Base-by-base conservation (phyloP, 2,329 filamentous ascomycete genomes). In the Hypoxylon rubiginosum region DNA sequence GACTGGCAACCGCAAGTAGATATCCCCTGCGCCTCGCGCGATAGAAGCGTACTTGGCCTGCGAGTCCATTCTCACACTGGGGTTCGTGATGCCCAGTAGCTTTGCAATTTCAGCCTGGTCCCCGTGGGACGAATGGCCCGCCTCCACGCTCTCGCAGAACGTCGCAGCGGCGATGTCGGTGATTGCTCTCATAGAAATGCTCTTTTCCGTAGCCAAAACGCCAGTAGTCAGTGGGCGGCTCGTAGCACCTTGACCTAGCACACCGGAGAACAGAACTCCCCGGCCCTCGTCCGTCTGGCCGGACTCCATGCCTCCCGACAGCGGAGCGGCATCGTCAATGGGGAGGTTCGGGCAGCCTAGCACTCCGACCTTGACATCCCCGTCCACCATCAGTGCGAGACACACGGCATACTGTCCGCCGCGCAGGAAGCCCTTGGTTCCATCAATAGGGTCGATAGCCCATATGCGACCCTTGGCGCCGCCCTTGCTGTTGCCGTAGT, bases 21-120 rank as follows among this genome's bases (percentile, higher is more conserved):
- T 90, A 77, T 99, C 96, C 53, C 94, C 96, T 4, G 94, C 94
- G 49, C 96, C 96, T 68, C 96, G 87, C 36, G 96, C 96, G 77
- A 99, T 97, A 36, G 92, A 96, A 67, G 91, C 95, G 81, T 99
- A 99, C 82, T 99, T 99, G 73, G 96, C 95, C 82, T 99, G 96
- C 56, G 93, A 97, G 82, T 99, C 96, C 91, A 99, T 96, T 70
- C 95, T 89, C 65, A 99, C 94, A 72, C 92, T 94, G n/a, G 92
- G 89, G 73, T 89, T 90, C 21, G 92, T 95, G 79, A 99, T 97
- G 58, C 94, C 94, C 5, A 99, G 87, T 76, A 90, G 91, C 74
- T 88, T 81, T 6, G 96, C 93, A 75, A 99, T 97, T 72, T 89
- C 85, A 39, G 92, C 92, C 73, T 97, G 92, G 79, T 97, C 93